Percentiles rank a stretch among this genome's conserved stretches.
These are phyloP conservation scores for Cladophialophora bantiana DNA, from an alignment of 2,329 filamentous ascomycete genomes.

Conservation along the genomic window DNA sequence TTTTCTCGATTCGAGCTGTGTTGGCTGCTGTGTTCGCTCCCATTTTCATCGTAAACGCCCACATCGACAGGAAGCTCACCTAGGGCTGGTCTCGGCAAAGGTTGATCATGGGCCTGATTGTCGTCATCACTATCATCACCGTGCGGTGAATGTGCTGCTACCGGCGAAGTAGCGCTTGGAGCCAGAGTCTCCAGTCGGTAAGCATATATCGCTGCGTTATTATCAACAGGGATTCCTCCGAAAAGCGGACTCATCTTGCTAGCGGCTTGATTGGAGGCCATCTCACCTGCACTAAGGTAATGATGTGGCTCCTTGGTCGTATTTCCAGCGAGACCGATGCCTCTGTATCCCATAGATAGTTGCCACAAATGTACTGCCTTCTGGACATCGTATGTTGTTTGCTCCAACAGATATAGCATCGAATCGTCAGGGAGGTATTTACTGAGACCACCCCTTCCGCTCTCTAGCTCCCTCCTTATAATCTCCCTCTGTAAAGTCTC, in stretches of 20 bases:
- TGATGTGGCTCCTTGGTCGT: not conserved
- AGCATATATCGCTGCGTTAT: not conserved
- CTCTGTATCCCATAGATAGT: not conserved
- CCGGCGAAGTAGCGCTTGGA: not conserved
- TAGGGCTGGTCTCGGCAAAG: not conserved
- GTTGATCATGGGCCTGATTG: not conserved
- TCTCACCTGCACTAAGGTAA: not conserved
- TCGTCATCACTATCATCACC: not conserved
- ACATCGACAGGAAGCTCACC: not conserved
- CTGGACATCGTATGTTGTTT: conserved; percentile 3
- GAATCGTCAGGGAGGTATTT: not conserved
- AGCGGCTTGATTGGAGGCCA: not conserved
- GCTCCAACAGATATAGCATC: conserved; percentile 12
- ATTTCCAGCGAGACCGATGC: not conserved
- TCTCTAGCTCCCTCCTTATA: not conserved
- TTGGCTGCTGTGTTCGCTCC: not conserved
- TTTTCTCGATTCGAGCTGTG: conserved; percentile 8
- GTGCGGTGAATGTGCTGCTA: not conserved
- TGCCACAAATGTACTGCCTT: conserved; percentile 4
- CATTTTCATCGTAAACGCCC: not conserved
- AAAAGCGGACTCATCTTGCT: not conserved
- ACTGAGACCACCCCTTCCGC: not conserved
- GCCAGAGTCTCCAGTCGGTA: not conserved
- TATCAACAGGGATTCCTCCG: not conserved
- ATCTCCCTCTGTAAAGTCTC: not conserved